These are phyloP conservation scores for Acacia pycnantha DNA, from an alignment of 331 rosid genomes.

Conservation along the genomic window DNA sequence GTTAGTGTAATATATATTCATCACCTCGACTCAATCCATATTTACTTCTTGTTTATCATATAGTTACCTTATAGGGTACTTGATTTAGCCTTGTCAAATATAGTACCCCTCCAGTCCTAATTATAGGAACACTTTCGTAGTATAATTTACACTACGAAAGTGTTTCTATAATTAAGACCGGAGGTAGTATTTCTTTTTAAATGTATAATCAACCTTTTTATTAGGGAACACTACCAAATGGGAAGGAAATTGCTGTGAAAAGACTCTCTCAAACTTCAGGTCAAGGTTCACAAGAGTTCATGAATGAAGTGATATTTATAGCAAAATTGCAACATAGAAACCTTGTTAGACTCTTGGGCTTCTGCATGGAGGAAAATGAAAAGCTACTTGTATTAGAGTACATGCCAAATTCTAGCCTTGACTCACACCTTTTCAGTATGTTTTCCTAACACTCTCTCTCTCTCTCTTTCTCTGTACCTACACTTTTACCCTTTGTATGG, in stretches of 20 bases:
- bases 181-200: not conserved
- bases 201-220: not conserved
- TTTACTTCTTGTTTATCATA: not conserved
- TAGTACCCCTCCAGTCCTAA: too few species aligned
- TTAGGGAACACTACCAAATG: constrained; percentile 20
- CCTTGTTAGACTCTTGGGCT: constrained; percentile 40
- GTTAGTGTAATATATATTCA: too few species aligned
- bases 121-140: too few species aligned
- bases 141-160: too few species aligned
- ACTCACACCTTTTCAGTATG: constrained; percentile 33
- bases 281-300: not conserved
- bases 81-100: not conserved
- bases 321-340: constrained; percentile 41
- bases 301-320: constrained; percentile 41
- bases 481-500: not conserved
- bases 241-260: not conserved
- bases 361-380: constrained; percentile 41
- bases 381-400: constrained; percentile 39
- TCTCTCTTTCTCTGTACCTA: not conserved
- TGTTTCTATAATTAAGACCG: too few species aligned
- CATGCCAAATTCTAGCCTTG: constrained; percentile 38
- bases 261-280: not conserved
- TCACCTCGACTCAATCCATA: too few species aligned
- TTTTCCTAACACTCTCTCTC: not conserved
- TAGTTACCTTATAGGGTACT: not conserved